phyloP scores from a whole-genome alignment of 2,329 filamentous ascomycete genomes.

The Hypoxylon sp. region DNA sequence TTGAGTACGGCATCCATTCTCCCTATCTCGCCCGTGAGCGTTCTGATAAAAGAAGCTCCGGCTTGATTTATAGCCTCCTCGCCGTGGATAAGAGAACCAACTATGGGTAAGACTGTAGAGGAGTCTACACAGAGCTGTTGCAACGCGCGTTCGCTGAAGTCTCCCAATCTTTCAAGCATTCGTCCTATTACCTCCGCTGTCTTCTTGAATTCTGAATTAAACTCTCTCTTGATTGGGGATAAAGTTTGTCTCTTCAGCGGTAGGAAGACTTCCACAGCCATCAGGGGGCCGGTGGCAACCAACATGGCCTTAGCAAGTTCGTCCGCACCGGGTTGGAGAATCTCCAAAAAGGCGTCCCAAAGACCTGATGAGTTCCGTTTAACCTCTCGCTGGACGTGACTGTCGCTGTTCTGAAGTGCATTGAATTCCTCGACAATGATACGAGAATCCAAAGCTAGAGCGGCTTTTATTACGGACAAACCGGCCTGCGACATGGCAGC shows the following conservation, averaged over 20 bases:
- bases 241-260: constrained; percentile 64
- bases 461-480: constrained; percentile 75
- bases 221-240: constrained; percentile 71
- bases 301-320: constrained; percentile 82
- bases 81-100: constrained; percentile 85
- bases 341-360: constrained; percentile 82
- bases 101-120: constrained; percentile 79
- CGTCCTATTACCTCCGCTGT: constrained; percentile 74
- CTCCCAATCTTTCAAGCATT: constrained; percentile 83
- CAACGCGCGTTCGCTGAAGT: constrained; percentile 80
- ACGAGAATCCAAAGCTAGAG: constrained; percentile 79
- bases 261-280: constrained; percentile 81
- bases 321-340: constrained; percentile 76
- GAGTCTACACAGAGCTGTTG: constrained; percentile 77
- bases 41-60: constrained; percentile 85
- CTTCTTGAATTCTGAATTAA: constrained; percentile 79
- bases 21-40: constrained; percentile 77
- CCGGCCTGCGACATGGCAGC: constrained; percentile 69
- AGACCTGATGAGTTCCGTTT: constrained; percentile 80
- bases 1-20: constrained; percentile 66
- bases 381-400: constrained; percentile 75
- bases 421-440: constrained; percentile 78
- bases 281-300: constrained; percentile 77
- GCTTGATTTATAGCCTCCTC: constrained; percentile 84
- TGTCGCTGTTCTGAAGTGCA: constrained; percentile 70